A percentile compares a stretch with the other conserved stretches of the same genome.
Evolutionary conservation across 2,329 filamentous ascomycete species (phyloP).

Genomic region (Alternaria sp.): DNA sequence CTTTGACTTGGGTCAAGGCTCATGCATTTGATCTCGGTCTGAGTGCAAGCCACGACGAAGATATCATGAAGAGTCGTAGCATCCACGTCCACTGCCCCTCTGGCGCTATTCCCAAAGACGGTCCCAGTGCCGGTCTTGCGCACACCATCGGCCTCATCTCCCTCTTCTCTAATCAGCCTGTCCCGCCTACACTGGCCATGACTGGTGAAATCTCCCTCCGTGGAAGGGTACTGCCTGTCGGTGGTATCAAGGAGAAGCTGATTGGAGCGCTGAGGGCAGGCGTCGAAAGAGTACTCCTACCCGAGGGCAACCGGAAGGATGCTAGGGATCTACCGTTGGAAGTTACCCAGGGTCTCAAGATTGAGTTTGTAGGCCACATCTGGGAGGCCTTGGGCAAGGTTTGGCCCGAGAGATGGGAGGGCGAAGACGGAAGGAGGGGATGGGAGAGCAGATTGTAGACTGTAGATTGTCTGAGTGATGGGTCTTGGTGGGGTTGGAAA

Average conservation of each 20-base stretch:
- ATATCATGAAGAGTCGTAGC: slow-evolving; percentile 94
- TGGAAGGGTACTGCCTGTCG: slow-evolving; percentile 89
- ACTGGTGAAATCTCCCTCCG: slow-evolving; percentile 81
- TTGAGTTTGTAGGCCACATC: slow-evolving; percentile 90
- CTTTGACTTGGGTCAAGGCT: slow-evolving; percentile 94
- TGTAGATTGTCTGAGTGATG: neutral
- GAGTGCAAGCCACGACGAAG: slow-evolving; percentile 77
- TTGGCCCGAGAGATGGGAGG: slow-evolving; percentile 89
- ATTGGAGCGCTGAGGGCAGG: slow-evolving; percentile 93
- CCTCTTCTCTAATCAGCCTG: slow-evolving; percentile 82
- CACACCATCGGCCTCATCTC: slow-evolving; percentile 94
- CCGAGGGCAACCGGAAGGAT: slow-evolving; percentile 89
- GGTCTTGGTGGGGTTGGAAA: neutral
- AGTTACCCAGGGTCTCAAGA: slow-evolving; percentile 84
- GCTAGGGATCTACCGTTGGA: slow-evolving; percentile 88
- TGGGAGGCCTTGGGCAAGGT: slow-evolving; percentile 92
- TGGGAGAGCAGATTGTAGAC: slow-evolving; percentile 78
- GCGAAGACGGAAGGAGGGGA: slow-evolving; percentile 62
- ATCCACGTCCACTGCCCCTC: slow-evolving; percentile 97
- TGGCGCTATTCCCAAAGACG: slow-evolving; percentile 94
- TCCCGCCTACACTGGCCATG: slow-evolving; percentile 94
- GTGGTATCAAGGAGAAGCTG: slow-evolving; percentile 98
- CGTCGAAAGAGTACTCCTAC: slow-evolving; percentile 91
- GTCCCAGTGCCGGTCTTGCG: slow-evolving; percentile 81
- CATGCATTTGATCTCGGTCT: slow-evolving; percentile 91